Base-by-base conservation (phyloP, 2,329 filamentous ascomycete genomes). In the Ophiostoma piceae region DNA sequence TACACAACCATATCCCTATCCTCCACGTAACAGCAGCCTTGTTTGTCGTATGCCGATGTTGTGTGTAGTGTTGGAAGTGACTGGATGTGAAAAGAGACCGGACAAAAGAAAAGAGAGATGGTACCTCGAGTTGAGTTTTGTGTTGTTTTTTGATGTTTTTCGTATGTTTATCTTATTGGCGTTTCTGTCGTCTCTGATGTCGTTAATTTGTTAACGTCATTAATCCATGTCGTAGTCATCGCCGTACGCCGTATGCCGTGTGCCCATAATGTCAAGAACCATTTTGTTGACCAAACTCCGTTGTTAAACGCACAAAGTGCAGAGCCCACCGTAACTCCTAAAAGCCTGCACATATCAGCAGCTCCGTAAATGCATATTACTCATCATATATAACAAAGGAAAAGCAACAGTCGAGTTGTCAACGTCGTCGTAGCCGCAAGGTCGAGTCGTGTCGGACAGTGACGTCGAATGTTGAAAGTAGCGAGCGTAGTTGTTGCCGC, bases 301-400 rank as follows among this genome's bases (percentile, higher is more conserved):
- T n/a, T 26, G 51, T 11, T 57, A 4, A 8, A 16, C 43, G 7
- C 43, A 47, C 16, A 47, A 47, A 47, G 16, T 47, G 43, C 19
- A 11, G 9, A 29, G 57, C 26, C 12, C 14, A 0, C 57, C 26
- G 57, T 32, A 57, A 62, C 57, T 62, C 57, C 57, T 62, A 62
- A 62, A 32, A 16, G 57, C 57, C 57, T 62, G 57, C 57, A 62
- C 9, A 26, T 14, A 62, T 62, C 57, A 62, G 26, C 12, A 62
- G 57, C 26, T 16, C 26, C 14, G 26, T 29, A 19, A 64, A 37
- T 8, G n/a, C 39, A n/a, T 37, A 65, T 39, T 41, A 37, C 32
- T 65, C 16, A 39, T 37, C 12, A 11, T 8, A 11, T 2, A 65
- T 65, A 32, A 39, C 62, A 39, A 39, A 65, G 62, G 62, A 65